phyloP scores from a whole-genome alignment of 306 rosid species.

The Ochetophila trinervis region DNA sequence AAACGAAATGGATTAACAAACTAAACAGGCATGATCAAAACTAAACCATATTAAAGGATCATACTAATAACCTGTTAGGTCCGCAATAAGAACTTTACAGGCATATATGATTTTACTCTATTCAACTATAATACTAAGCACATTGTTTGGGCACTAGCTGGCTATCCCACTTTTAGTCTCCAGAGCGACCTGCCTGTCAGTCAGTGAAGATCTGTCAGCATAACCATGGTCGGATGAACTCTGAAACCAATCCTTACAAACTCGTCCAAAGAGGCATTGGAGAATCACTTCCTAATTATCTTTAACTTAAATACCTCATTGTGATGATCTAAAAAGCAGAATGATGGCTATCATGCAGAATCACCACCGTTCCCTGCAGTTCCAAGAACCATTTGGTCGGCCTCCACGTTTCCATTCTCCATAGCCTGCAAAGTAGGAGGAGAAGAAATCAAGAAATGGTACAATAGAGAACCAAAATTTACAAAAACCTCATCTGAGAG shows the following conservation, averaged over 20 bases:
- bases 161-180: background rate
- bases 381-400: constrained; percentile 31
- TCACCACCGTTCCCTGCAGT: constrained; percentile 29
- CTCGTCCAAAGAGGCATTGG: constrained; percentile 2
- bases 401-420: constrained; percentile 41
- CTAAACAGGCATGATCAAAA: too few species aligned
- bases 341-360: constrained; percentile 13
- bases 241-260: background rate
- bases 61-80: too few species aligned
- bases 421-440: background rate
- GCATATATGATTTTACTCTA: background rate
- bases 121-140: background rate
- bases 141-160: background rate
- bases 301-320: constrained; percentile 18
- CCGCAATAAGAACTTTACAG: too few species aligned
- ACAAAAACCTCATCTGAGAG: background rate
- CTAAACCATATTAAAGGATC: too few species aligned
- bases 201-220: too few species aligned
- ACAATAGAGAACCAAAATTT: background rate
- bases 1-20: too few species aligned
- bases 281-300: constrained; percentile 16
- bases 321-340: background rate
- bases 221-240: background rate
- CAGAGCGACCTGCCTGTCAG: background rate
- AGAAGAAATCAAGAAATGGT: constrained; percentile 2